These are phyloP conservation scores for Obba rivulosa DNA, from an alignment of 768 basidiomycete species.

Conservation along the genomic window DNA sequence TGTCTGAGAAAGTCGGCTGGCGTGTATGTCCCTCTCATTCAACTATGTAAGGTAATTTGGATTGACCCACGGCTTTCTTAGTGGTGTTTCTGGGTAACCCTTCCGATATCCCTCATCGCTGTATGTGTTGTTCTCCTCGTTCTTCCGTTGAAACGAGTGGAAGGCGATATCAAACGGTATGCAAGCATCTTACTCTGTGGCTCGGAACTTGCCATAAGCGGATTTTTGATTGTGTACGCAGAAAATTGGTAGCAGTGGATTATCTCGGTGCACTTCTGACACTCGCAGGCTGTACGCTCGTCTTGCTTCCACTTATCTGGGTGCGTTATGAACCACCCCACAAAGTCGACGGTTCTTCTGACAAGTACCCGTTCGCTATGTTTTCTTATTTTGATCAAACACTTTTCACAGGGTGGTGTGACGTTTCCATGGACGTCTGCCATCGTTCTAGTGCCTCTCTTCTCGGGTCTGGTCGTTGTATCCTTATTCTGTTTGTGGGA, in stretches of 20 bases:
- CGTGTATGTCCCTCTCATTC: conserved; percentile 31
- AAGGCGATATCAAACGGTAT: conserved; percentile 51
- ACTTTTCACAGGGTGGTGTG: conserved; percentile 50
- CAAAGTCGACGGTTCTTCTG: neutral
- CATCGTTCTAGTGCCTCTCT: conserved; percentile 36
- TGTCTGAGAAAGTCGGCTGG: conserved; percentile 61
- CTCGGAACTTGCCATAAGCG: neutral
- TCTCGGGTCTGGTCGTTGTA: conserved; percentile 49
- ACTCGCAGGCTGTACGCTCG: conserved; percentile 52
- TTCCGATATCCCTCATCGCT: conserved; percentile 52
- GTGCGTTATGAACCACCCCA: conserved; percentile 33
- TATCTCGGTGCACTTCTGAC: conserved; percentile 57
- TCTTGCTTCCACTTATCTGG: conserved; percentile 73
- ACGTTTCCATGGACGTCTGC: conserved; percentile 71
- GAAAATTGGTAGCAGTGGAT: conserved; percentile 62
- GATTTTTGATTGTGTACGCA: conserved; percentile 13
- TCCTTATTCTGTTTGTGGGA: conserved; percentile 66
- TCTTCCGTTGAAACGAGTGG: conserved; percentile 65
- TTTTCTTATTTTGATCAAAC: neutral
- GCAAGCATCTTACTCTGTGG: neutral
- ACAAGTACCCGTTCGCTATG: neutral
- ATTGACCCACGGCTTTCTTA: conserved; percentile 15
- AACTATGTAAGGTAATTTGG: neutral
- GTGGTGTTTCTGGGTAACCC: conserved; percentile 77
- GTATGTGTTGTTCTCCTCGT: conserved; percentile 54